Evolutionary conservation across 1,284 basidiomycete species (phyloP), one percentile per base, ranked within the genome.

Genomic region (Cutaneotrichosporon sp.): DNA sequence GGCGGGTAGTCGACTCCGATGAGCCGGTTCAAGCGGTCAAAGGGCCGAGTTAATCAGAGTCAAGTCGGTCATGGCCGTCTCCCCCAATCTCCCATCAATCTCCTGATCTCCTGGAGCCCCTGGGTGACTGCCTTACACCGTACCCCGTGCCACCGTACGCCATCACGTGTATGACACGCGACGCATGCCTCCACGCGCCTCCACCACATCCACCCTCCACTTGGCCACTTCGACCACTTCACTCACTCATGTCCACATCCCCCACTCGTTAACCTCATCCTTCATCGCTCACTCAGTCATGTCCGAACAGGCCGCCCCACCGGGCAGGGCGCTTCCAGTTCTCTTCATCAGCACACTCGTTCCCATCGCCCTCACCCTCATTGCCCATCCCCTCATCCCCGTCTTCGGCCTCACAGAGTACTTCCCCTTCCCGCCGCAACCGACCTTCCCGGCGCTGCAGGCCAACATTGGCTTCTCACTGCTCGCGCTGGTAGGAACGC

Each of bases 391-490:
- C 1, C 65, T 79, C 31, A 61, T 77, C 13, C 76, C 76, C 0
- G 49, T 75, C 16, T 50, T 74, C 24, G 56, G 70, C 1, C 73
- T 73, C 0, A 38, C 54, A 16, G 51, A 67, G n/a, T 54, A 72
- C 45, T 59, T 71, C 10, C 69, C 72, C 11, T 57, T 77, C 14
- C 71, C 72, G 6, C 65, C 68, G 4, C 70, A 70, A 43, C 67
- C 72, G 2, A 64, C 73, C 0, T 78, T 76, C 45, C 79, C 79
- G 1, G 80, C 79, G 3, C 68, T 81, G 16, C 78, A 80, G 58
- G 87, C 86, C 0, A 91, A 87, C 6, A 67, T 92, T 45, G 92
- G 92, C 0, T 88, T 94, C 77, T 87, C 90, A 0, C 80, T 94
- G 42, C 83, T 92, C 61, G 90, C 91, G 0, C 86, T 93, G 58